These are phyloP conservation scores for Russula abietina DNA, from an alignment of 768 basidiomycete genomes.

Conservation along the genomic window DNA sequence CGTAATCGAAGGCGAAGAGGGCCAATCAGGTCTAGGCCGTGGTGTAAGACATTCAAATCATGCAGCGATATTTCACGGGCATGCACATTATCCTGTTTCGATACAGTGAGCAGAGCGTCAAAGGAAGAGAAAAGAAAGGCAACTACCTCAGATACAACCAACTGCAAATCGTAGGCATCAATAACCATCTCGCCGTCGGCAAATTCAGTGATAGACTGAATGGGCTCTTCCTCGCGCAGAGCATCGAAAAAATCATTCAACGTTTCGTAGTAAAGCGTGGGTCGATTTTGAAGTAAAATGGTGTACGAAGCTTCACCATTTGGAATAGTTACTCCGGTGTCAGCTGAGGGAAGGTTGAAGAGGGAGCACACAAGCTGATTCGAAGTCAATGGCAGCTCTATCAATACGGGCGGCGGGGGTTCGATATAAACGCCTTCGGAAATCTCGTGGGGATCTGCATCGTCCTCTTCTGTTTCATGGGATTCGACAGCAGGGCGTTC, in stretches of 20 bases:
- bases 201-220: constrained; percentile 43
- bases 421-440: constrained; percentile 59
- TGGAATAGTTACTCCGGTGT: constrained; percentile 8
- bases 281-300: constrained; percentile 56
- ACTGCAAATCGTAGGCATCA: constrained; percentile 63
- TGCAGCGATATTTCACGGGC: constrained; percentile 27
- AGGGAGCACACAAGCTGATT: constrained; percentile 34
- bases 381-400: constrained; percentile 38
- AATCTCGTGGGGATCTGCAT: constrained; percentile 22
- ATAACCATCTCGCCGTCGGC: constrained; percentile 58
- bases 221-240: constrained; percentile 54
- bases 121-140: not conserved
- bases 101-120: not conserved
- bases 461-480: constrained; percentile 5
- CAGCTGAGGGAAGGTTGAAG: constrained; percentile 23
- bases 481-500: not conserved
- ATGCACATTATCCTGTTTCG: constrained; percentile 24
- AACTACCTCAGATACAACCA: constrained; percentile 59
- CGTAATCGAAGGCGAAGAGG: constrained; percentile 25
- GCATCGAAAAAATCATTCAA: constrained; percentile 64
- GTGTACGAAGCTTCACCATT: constrained; percentile 27
- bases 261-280: constrained; percentile 75
- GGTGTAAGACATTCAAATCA: constrained; percentile 24
- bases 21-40: constrained; percentile 23
- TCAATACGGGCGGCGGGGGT: constrained; percentile 62